Evolutionary conservation across 2,329 filamentous ascomycete genomes (phyloP).

Genomic region (Cryoendolithus antarcticus): DNA sequence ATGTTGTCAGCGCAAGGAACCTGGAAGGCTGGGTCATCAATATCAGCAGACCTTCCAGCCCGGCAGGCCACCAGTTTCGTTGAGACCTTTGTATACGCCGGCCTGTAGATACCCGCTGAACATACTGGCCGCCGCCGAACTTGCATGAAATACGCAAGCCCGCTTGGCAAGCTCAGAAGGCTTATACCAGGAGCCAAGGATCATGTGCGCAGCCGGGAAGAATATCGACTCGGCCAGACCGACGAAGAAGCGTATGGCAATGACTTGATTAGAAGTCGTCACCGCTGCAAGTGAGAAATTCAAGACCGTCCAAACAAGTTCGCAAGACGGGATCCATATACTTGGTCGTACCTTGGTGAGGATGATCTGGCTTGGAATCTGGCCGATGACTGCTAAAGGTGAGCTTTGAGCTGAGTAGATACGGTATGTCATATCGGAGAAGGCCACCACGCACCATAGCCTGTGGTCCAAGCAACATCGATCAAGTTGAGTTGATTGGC

Average conservation of each 20-base stretch:
- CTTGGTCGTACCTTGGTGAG: constrained; percentile 37
- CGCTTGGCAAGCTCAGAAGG: constrained; percentile 39
- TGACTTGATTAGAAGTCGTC: constrained; percentile 31
- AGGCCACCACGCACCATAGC: constrained; percentile 34
- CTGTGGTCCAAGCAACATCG: constrained; percentile 45
- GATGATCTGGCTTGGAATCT: constrained; percentile 31
- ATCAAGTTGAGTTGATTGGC: constrained; percentile 45
- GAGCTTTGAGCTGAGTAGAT: too few species aligned
- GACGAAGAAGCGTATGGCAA: constrained; percentile 37
- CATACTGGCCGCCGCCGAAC: constrained; percentile 33
- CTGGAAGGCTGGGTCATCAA: too few species aligned
- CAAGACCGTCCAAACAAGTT: constrained; percentile 37
- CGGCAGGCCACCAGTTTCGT: constrained; percentile 24
- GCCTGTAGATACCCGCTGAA: constrained; percentile 45
- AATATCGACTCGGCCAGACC: constrained; percentile 38
- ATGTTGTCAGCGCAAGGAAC: too few species aligned
- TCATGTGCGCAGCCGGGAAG: constrained; percentile 42
- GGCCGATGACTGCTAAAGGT: not conserved
- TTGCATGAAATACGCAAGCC: constrained; percentile 40
- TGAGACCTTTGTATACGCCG: constrained; percentile 30
- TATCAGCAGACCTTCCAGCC: constrained; percentile 29
- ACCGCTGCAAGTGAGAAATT: constrained; percentile 32
- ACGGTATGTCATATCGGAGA: too few species aligned
- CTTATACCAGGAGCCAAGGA: constrained; percentile 38
- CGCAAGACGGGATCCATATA: constrained; percentile 37